Percentiles rank a stretch among this genome's conserved stretches.
phyloP scores from a whole-genome alignment of 2,329 filamentous ascomycete genomes.

The Fusarium sp. region DNA sequence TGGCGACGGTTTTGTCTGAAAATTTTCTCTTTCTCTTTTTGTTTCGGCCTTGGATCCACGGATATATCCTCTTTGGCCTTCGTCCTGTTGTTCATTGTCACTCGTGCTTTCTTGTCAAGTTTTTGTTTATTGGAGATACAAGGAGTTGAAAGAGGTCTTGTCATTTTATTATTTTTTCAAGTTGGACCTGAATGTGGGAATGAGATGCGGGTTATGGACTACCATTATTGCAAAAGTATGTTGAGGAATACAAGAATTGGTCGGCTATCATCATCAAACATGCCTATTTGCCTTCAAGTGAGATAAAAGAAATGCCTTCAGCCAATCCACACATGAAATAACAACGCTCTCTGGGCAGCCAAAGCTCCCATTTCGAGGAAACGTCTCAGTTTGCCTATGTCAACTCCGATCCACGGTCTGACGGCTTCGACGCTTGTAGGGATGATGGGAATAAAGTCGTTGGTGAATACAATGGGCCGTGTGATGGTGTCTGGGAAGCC shows the following conservation, averaged over 20 bases:
- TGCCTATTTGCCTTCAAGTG: neutral
- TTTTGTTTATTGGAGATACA: neutral
- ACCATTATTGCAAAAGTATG: slow-evolving; percentile 29
- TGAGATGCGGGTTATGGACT: slow-evolving; percentile 1
- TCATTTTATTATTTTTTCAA: neutral
- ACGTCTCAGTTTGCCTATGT: neutral
- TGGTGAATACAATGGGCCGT: slow-evolving; percentile 38
- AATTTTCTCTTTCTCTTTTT: neutral
- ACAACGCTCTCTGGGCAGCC: neutral
- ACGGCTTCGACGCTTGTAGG: slow-evolving; percentile 34
- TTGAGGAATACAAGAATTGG: slow-evolving; percentile 26
- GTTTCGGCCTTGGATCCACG: slow-evolving; percentile 9
- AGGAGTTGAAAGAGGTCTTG: slow-evolving; percentile 16
- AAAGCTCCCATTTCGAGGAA: neutral
- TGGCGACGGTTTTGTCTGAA: neutral
- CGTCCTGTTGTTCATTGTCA: slow-evolving; percentile 5
- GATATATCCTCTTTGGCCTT: neutral
- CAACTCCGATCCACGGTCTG: neutral
- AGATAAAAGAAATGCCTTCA: neutral
- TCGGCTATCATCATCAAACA: neutral
- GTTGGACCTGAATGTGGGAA: neutral
- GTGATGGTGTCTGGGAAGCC: slow-evolving; percentile 37
- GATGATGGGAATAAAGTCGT: slow-evolving; percentile 37
- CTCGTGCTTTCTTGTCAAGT: neutral
- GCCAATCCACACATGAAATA: neutral